Base-by-base conservation (phyloP, 345 rosid genomes). In the Eucalyptus pauciflora region DNA sequence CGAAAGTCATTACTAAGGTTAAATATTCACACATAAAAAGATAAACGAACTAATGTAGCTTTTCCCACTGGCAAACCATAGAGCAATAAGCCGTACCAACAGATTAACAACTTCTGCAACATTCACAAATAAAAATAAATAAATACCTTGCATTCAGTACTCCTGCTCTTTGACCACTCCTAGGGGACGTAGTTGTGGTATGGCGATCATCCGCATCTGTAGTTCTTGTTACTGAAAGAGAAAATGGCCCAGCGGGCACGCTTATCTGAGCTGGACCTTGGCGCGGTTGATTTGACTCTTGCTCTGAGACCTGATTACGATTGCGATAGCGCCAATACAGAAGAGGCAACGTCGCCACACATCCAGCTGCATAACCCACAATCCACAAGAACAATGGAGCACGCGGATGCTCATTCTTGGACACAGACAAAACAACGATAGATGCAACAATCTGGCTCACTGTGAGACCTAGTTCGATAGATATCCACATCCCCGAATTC, bases 401-500 rank as follows among this genome's bases (percentile, higher is more conserved):
- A 60, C 86, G 97, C 6, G 97, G 96, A 91, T 94, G 95, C 92
- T 98, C 99, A 83, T 96, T 88, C 93, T 94, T 97, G 3, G 99
- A 97, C 89, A 95, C 83, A 27, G 97, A 94, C 92, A 95, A 93
- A 86, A 98, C 98, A 69, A 96, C 93, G 60, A 95, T 86, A 15
- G 99, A 95, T 48, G 99, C 98, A 90, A 96, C 89, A 89, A 98
- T 96, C 93, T 98, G 99, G 90, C 98, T 94, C 90, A 97, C 79
- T 52, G 99, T 98, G 87, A 98, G 95, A 60, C 90, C 89, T 87
- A 98, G 93, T 90, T 98, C 99, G 67, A 95, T 91, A 80, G 99
- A 97, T 88, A 98, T 97, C 99, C 99, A 98, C 86, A 95, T 86
- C 54, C 97, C 98, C n/a, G 99, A 96, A 91, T 97, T 98, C 90